Evolutionary conservation across 192 early-diverging fungal genomes (phyloP), one percentile per base, ranked within the genome.

Genomic region (Backusella circina): DNA sequence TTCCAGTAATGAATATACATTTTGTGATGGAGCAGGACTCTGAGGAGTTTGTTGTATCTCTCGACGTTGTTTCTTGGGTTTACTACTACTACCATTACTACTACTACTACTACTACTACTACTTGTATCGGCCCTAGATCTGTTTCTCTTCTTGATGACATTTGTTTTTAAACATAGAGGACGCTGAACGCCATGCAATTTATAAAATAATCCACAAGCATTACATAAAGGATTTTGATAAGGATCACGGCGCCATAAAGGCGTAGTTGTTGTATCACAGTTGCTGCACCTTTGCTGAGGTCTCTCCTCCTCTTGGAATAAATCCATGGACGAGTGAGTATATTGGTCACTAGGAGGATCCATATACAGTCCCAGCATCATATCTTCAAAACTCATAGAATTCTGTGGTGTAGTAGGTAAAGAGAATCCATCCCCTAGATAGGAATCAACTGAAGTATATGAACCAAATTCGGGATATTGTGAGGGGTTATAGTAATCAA

Each of bases 121-220:
- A 32, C 13, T 65, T 26, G 10, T 12, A 6, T 39, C 21, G 3
- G n/a, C 15, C 18, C 21, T 37, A 8, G 16, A 37, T 69, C 98
- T 92, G 79, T 97, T 96, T 39, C 98, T 91, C 57, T 95, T 96
- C 77, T 94, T 89, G 74, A 99, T 96, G 9, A 95, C 91, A 73
- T 95, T 92, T 1, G 91, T 95, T 83, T 95, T 95, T 82, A 99
- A 88, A 67, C 89, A 89, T 18, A 95, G 88, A 0, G 98, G 98
- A 65, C 98, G 84, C 2, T 91, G 87, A 47, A 93, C 91, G 37
- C 93, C 94, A 79, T 99, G 98, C 23, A 99, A 85, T 86, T 99
- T 99, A 80, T 90, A 91, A 80, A 93, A 99, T 71, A 99, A 82
- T 0, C 98, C 98, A 78, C 98, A 99, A 0, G 97, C 97, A 71